Base-by-base conservation (phyloP, 139 green algal species). In the Gonium pectorale region DNA sequence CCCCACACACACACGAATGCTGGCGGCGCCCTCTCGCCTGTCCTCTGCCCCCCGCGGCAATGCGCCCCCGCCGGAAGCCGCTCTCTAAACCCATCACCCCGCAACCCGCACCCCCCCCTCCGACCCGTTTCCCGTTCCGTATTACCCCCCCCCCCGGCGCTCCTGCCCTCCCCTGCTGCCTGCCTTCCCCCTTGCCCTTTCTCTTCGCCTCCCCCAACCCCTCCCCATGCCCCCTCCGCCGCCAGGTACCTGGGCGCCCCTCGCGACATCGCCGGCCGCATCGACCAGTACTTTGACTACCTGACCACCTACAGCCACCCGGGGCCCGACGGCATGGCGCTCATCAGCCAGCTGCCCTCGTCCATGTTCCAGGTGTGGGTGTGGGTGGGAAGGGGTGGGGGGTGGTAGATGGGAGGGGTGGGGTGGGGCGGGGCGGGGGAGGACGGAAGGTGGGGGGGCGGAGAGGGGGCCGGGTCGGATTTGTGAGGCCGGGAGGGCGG, bases 241-340 rank as follows among this genome's bases (percentile, higher is more conserved):
- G 0, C 29, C 82, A 90, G 88, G 43, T 94, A 94, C 77, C 83
- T 94, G 41, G 89, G 79, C 17, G 66, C 86, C 6, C 87, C 85
- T 19, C 38, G 60, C 3, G 72, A 86, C 49, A 79, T 93, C 15
- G 52, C 67, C 15, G 56, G 70, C 19, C 72, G 86, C 71, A 87
- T 90, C 60, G 60, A 92, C 73, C 31, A 74, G 35, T 90, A 90
- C 86, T 90, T 87, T 46, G 81, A 87, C 72, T 86, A 83, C 80
- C 82, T 93, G 13, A 89, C 85, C 35, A 88, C 86, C 27, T 93
- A 89, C 81, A 68, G 38, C 27, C 91, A 94, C 81, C 90, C 91
- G 40, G 92, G 92, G 11, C 86, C 92, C 1, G 90, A 95, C 56
- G 89, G 89, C 51, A 94, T 95, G 86, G 46, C 62, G 35, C 66